Percentiles rank a stretch among this genome's conserved stretches.
Evolutionary conservation across 257 asterid genomes (phyloP).

Genomic region (Anisodus tanguticus): DNA sequence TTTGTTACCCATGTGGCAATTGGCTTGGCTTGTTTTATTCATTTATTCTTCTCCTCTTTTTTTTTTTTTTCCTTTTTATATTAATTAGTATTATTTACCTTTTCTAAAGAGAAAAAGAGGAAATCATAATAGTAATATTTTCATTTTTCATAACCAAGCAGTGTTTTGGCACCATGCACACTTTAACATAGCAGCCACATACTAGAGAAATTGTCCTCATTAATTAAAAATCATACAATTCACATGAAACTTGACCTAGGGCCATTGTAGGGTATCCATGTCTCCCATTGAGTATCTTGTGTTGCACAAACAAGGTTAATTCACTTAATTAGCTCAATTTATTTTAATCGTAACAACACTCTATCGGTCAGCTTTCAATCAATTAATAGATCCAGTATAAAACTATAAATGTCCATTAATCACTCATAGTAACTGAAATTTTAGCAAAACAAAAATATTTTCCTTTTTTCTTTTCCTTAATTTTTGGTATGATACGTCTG

Average conservation of each 20-base stretch:
- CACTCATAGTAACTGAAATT: neutral
- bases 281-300: constrained; percentile 10
- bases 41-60: neutral
- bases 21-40: neutral
- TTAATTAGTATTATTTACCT: neutral
- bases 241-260: neutral
- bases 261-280: constrained; percentile 33
- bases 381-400: neutral
- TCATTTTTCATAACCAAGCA: constrained; percentile 13
- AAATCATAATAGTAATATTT: neutral
- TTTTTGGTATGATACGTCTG: neutral
- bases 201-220: neutral
- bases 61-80: neutral
- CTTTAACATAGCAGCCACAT: neutral
- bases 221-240: neutral
- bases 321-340: neutral
- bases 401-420: neutral
- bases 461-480: neutral
- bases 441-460: neutral
- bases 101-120: neutral
- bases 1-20: constrained; percentile 36
- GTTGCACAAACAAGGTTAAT: neutral
- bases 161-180: constrained; percentile 21
- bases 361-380: neutral
- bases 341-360: neutral